Evolutionary conservation across 495 filamentous ascomycete genomes (phyloP).

Genomic region (Oidiodendron maius): DNA sequence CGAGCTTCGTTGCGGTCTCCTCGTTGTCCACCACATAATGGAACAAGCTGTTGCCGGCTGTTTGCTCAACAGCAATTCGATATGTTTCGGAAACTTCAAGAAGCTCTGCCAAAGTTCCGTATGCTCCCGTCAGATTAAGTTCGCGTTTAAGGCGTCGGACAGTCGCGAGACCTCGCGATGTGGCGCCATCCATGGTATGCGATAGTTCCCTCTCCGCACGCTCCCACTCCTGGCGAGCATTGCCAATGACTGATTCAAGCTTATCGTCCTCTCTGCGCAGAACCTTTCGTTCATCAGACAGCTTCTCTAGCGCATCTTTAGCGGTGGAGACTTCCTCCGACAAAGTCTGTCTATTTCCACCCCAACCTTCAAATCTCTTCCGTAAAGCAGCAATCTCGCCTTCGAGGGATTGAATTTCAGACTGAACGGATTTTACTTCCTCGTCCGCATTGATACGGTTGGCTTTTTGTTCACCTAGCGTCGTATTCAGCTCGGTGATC

Average conservation of each 20-base stretch:
- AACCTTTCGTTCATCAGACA: slow-evolving; percentile 85
- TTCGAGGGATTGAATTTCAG: slow-evolving; percentile 64
- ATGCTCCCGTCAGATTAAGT: slow-evolving; percentile 75
- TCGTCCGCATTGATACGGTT: slow-evolving; percentile 78
- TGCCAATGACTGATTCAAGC: slow-evolving; percentile 68
- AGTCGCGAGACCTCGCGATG: slow-evolving; percentile 73
- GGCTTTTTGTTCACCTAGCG: slow-evolving; percentile 70
- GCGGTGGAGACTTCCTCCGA: slow-evolving; percentile 68
- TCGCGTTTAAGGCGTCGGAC: slow-evolving; percentile 75
- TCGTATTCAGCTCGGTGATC: slow-evolving; percentile 72
- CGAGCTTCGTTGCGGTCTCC: slow-evolving; percentile 73
- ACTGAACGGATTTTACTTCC: slow-evolving; percentile 71
- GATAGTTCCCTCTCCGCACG: slow-evolving; percentile 70
- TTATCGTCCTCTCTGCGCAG: slow-evolving; percentile 89
- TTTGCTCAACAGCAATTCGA: slow-evolving; percentile 85
- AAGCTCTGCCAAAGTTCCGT: slow-evolving; percentile 88
- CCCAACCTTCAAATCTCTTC: slow-evolving; percentile 70
- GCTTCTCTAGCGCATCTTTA: slow-evolving; percentile 72
- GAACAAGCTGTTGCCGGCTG: slow-evolving; percentile 88
- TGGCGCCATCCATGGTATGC: slow-evolving; percentile 84
- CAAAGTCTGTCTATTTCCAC: slow-evolving; percentile 63
- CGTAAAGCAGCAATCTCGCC: slow-evolving; percentile 64
- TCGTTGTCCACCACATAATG: slow-evolving; percentile 96
- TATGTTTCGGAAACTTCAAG: slow-evolving; percentile 81
- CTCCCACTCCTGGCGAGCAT: slow-evolving; percentile 66